phyloP scores from a whole-genome alignment of 345 rosid species.

The Sisymbrium altissimum region DNA sequence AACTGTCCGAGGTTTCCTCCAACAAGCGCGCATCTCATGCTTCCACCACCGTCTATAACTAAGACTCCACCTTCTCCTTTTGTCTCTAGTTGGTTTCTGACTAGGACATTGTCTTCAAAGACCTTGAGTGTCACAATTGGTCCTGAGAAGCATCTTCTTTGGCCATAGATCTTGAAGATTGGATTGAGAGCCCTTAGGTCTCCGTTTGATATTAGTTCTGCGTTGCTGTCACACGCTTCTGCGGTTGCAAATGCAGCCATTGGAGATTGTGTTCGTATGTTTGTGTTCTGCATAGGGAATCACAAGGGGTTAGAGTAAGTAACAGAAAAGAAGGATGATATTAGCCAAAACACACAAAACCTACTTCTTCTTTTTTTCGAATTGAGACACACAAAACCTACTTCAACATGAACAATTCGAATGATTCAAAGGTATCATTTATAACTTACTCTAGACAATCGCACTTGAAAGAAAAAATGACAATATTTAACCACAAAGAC shows the following conservation, averaged over 20 bases:
- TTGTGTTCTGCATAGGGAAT: conserved; percentile 17
- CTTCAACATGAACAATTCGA: background rate
- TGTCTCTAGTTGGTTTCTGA: conserved; percentile 64
- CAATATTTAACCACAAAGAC: background rate
- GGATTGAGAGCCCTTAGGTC: conserved; percentile 73
- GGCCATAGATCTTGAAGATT: conserved; percentile 70
- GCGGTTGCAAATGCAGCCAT: conserved; percentile 74
- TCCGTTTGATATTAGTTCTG: conserved; percentile 49
- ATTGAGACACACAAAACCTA: background rate
- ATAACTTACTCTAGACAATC: background rate
- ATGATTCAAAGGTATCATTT: background rate
- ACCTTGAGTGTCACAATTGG: conserved; percentile 74
- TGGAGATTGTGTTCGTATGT: background rate
- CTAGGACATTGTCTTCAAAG: conserved; percentile 83
- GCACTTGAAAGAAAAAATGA: background rate
- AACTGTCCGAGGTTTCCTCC: conserved; percentile 75
- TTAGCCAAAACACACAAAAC: background rate
- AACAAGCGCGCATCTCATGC: conserved; percentile 77
- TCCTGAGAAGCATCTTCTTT: conserved; percentile 60
- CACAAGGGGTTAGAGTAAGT: background rate
- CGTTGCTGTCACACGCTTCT: conserved; percentile 80
- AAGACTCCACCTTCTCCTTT: conserved; percentile 80
- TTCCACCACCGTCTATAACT: conserved; percentile 85
- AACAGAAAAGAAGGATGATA: background rate
- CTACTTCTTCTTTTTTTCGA: no score